Conservation (phyloP, 2,329 filamentous ascomycete genomes). For the Chaetoscypha palmicola region DNA sequence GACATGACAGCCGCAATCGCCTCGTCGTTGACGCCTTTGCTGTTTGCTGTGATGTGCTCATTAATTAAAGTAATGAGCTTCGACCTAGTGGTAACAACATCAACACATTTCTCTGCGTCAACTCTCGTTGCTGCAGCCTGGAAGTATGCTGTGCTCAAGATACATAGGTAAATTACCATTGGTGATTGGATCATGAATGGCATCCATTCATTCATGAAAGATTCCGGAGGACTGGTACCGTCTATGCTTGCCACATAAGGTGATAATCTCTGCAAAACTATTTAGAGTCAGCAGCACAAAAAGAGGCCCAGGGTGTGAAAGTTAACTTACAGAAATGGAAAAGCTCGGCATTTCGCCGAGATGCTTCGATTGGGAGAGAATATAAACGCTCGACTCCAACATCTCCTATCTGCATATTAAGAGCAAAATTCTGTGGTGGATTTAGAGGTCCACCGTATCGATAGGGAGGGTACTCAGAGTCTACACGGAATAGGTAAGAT, state of each 20-base stretch:
- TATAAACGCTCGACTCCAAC: slow-evolving; percentile 34
- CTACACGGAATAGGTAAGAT: background rate
- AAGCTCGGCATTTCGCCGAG: slow-evolving; percentile 23
- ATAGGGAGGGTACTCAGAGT: slow-evolving; percentile 1
- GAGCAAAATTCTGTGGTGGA: background rate
- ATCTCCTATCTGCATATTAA: slow-evolving; percentile 7
- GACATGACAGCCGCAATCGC: slow-evolving; percentile 28
- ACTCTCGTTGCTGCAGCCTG: slow-evolving; percentile 22
- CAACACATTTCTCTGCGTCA: slow-evolving; percentile 21
- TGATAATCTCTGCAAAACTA: slow-evolving; percentile 26
- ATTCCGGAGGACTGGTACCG: slow-evolving; percentile 21
- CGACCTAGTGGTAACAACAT: slow-evolving; percentile 25
- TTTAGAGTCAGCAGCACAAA: slow-evolving; percentile 1
- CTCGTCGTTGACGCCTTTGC: slow-evolving; percentile 23
- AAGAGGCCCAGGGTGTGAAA: background rate
- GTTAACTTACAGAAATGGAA: slow-evolving; percentile 27
- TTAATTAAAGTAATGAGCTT: slow-evolving; percentile 28
- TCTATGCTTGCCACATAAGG: slow-evolving; percentile 31
- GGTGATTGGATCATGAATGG: slow-evolving; percentile 31
- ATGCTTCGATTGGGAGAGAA: slow-evolving; percentile 24
- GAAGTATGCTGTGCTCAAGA: slow-evolving; percentile 30
- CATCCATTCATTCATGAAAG: slow-evolving; percentile 25
- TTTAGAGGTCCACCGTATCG: background rate
- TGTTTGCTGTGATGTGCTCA: slow-evolving; percentile 19
- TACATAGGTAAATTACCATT: slow-evolving; percentile 26